phyloP scores from a whole-genome alignment of 768 basidiomycete genomes.

The Chalciporus sphaerocephalus region DNA sequence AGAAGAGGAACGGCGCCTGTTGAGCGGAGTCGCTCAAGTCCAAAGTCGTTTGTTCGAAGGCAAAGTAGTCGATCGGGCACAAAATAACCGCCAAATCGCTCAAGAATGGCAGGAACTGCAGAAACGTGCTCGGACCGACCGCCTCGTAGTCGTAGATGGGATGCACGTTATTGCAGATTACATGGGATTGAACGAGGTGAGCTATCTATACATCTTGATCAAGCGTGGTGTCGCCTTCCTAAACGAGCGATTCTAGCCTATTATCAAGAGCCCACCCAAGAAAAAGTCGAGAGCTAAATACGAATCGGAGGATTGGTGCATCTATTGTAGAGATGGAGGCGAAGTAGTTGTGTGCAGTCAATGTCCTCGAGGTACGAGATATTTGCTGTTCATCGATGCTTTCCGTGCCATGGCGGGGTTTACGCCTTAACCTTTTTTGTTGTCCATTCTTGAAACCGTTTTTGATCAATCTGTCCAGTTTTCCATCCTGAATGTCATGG shows the following conservation, averaged over 20 bases:
- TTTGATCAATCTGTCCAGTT: conserved; percentile 32
- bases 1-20: conserved; percentile 48
- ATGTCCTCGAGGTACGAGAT: conserved; percentile 53
- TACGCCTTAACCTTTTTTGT: neutral
- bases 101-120: conserved; percentile 44
- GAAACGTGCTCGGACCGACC: conserved; percentile 40
- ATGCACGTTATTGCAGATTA: conserved; percentile 31
- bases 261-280: conserved; percentile 16
- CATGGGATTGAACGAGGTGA: conserved; percentile 28
- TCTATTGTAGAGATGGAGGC: conserved; percentile 57
- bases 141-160: conserved; percentile 38
- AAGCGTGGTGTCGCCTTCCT: conserved; percentile 1
- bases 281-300: conserved; percentile 36
- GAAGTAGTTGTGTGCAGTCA: conserved; percentile 42
- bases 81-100: conserved; percentile 41
- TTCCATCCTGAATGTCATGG: conserved; percentile 52
- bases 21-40: conserved; percentile 57
- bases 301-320: conserved; percentile 57
- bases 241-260: conserved; percentile 12
- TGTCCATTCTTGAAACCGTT: neutral
- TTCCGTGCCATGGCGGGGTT: no score
- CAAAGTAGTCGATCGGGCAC: conserved; percentile 32
- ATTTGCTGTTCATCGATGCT: no score
- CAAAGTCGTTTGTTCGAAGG: conserved; percentile 59
- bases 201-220: conserved; percentile 22